Conservation (phyloP, 805 yeast genomes). For the Alloascoidea africana region DNA sequence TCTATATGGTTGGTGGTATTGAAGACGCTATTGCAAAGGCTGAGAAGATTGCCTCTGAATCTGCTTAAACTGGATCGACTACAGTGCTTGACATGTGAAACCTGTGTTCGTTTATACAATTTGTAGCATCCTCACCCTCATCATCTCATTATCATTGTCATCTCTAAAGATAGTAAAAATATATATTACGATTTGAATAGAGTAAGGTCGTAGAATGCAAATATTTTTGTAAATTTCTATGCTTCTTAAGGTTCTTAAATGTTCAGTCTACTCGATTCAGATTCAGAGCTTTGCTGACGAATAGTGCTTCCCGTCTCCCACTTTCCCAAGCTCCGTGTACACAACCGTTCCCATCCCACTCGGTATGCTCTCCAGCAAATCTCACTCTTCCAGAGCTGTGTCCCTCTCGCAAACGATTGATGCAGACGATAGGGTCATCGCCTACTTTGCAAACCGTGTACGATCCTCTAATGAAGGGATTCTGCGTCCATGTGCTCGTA, state of each 20-base stretch:
- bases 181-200: too few relatives aligned
- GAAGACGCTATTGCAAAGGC: slow-evolving; percentile 98
- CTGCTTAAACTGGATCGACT: too few relatives aligned
- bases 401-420: slow-evolving; percentile 49
- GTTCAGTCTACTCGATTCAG: too few relatives aligned
- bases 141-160: too few relatives aligned
- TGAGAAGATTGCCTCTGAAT: slow-evolving; percentile 92
- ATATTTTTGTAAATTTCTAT: too few relatives aligned
- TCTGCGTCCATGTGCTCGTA: slow-evolving; percentile 53
- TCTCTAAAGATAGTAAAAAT: too few relatives aligned
- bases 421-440: slow-evolving; percentile 51
- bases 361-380: slow-evolving; percentile 89
- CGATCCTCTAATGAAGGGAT: slow-evolving; percentile 62
- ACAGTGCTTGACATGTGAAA: too few relatives aligned
- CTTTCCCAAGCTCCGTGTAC: slow-evolving; percentile 84
- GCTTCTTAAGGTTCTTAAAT: too few relatives aligned
- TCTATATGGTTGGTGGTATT: slow-evolving; percentile 99
- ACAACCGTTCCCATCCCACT: slow-evolving; percentile 82
- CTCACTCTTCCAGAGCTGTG: slow-evolving; percentile 43
- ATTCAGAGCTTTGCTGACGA: slow-evolving; percentile 16
- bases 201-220: too few relatives aligned
- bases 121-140: too few relatives aligned
- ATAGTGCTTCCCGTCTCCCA: slow-evolving; percentile 43
- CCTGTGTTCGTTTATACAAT: too few relatives aligned
- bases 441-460: slow-evolving; percentile 58